phyloP scores from a whole-genome alignment of 2,329 filamentous ascomycete species.

The Neofusicoccum laricinum region DNA sequence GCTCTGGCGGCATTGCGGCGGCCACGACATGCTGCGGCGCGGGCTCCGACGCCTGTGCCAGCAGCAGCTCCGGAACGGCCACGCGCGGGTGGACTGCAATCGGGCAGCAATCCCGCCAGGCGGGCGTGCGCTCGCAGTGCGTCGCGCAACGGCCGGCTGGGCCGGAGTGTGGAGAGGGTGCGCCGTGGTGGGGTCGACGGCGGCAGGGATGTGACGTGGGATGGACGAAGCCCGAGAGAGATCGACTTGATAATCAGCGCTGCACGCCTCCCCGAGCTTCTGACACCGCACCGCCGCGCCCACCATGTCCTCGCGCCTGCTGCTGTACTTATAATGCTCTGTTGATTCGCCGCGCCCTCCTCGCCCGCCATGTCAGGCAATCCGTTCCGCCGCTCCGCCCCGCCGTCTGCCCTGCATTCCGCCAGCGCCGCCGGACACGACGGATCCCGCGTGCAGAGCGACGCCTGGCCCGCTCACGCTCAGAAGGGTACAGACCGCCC shows the following conservation, averaged over 20 bases:
- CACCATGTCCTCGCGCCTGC: conserved; percentile 3
- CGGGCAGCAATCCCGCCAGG: neutral
- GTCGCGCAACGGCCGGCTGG: neutral
- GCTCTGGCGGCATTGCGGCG: neutral
- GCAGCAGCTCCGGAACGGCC: neutral
- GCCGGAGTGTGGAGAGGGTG: neutral
- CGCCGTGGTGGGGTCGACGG: conserved; percentile 4
- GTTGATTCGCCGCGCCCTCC: neutral
- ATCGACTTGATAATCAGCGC: conserved; percentile 13
- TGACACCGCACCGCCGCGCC: neutral
- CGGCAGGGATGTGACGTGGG: conserved; percentile 17
- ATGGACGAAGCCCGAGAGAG: conserved; percentile 10
- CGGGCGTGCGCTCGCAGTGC: neutral
- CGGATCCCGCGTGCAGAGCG: neutral
- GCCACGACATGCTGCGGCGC: neutral
- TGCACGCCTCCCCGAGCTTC: neutral
- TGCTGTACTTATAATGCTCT: conserved; percentile 10
- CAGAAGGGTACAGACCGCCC: neutral
- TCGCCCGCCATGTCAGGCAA: conserved; percentile 37
- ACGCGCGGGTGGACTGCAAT: neutral
- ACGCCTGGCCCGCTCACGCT: neutral
- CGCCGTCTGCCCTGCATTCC: neutral
- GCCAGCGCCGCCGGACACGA: conserved; percentile 1
- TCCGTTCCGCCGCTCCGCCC: conserved; percentile 36
- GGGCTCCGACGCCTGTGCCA: neutral